phyloP scores from a whole-genome alignment of 768 basidiomycete genomes.

The Lyophyllum semitale region DNA sequence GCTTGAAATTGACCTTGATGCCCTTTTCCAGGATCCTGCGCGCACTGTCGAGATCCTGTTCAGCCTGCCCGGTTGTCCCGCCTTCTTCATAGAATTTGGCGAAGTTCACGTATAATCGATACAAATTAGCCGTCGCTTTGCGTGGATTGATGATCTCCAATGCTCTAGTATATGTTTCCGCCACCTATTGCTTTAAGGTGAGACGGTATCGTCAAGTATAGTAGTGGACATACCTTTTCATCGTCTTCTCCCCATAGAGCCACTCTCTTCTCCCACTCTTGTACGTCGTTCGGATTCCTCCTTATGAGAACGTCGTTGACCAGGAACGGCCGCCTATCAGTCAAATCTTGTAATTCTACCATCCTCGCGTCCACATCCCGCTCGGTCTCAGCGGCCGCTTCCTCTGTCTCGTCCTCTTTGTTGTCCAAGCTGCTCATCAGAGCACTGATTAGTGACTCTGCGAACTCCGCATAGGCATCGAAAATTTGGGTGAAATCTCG shows the following conservation, averaged over 20 bases:
- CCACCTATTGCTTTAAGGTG: conserved; percentile 55
- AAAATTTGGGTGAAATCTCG: conserved; percentile 98
- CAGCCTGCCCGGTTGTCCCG: conserved; percentile 76
- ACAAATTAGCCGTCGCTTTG: conserved; percentile 88
- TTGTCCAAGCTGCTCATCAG: conserved; percentile 86
- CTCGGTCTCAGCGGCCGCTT: conserved; percentile 76
- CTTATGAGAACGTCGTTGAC: conserved; percentile 93
- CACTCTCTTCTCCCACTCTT: conserved; percentile 98
- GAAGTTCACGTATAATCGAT: conserved; percentile 91
- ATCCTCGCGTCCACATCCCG: conserved; percentile 84
- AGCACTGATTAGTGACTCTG: conserved; percentile 84
- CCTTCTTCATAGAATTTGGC: conserved; percentile 98
- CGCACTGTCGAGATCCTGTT: conserved; percentile 80
- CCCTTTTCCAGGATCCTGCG: conserved; percentile 94
- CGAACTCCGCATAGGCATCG: conserved; percentile 94
- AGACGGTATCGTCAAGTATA: not conserved
- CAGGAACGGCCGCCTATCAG: conserved; percentile 94
- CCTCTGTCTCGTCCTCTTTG: conserved; percentile 66
- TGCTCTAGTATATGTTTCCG: conserved; percentile 90
- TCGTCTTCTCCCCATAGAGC: conserved; percentile 93
- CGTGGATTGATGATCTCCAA: conserved; percentile 86
- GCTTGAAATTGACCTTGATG: conserved; percentile 87
- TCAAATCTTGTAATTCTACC: conserved; percentile 91
- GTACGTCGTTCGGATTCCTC: conserved; percentile 95
- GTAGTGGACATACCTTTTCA: conserved; percentile 65